phyloP scores from a whole-genome alignment of 164 flowering plant genomes.

The Santalum album region DNA sequence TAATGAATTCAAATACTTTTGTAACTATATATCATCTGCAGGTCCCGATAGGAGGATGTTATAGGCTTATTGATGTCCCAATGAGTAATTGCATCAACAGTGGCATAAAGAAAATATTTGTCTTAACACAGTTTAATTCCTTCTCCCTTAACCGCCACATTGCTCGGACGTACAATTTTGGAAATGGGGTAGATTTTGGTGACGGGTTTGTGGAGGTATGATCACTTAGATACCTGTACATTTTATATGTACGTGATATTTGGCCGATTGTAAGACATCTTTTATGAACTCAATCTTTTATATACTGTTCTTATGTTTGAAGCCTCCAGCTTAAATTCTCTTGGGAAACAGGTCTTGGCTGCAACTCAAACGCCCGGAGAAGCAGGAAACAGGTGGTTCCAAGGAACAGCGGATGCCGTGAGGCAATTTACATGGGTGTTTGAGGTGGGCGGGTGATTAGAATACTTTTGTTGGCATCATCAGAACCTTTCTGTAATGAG shows the following conservation, averaged over 20 bases:
- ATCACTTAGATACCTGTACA: too few species aligned
- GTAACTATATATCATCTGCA: slow-evolving; percentile 20
- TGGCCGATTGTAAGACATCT: too few species aligned
- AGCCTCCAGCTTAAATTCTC: background rate
- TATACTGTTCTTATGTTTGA: background rate
- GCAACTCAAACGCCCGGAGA: slow-evolving; percentile 94
- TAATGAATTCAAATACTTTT: too few species aligned
- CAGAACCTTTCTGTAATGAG: too few species aligned
- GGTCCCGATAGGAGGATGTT: slow-evolving; percentile 90
- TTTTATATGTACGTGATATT: too few species aligned
- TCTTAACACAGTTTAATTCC: slow-evolving; percentile 83
- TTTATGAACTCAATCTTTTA: background rate
- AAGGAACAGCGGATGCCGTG: slow-evolving; percentile 99
- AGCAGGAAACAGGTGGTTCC: slow-evolving; percentile 82
- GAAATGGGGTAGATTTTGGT: slow-evolving; percentile 62
- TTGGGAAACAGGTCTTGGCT: slow-evolving; percentile 52
- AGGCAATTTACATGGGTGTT: slow-evolving; percentile 84
- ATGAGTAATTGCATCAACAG: slow-evolving; percentile 95
- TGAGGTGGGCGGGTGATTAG: slow-evolving; percentile 63
- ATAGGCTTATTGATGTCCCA: slow-evolving; percentile 78
- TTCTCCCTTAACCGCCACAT: slow-evolving; percentile 84
- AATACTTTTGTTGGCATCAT: too few species aligned
- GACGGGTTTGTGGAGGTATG: slow-evolving; percentile 87
- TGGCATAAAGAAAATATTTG: slow-evolving; percentile 71
- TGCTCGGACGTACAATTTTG: slow-evolving; percentile 63